phyloP scores from a whole-genome alignment of 1,284 basidiomycete species.

The Tilletia walkeri region DNA sequence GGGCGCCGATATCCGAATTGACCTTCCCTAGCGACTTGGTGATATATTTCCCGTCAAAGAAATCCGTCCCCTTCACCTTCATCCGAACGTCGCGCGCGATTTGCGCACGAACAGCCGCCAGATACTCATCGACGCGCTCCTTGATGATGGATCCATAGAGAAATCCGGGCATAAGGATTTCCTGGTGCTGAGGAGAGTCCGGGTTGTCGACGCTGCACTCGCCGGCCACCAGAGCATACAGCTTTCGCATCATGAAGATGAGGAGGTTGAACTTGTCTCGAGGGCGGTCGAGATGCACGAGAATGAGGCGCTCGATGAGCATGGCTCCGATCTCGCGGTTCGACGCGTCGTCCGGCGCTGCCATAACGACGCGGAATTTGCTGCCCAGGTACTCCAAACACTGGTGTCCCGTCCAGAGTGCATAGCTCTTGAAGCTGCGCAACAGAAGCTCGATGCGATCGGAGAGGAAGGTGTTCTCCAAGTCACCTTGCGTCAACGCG shows the following conservation, averaged over 20 bases:
- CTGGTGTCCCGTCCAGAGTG: conserved; percentile 81
- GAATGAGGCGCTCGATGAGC: conserved; percentile 79
- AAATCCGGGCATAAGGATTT: conserved; percentile 89
- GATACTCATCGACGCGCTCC: conserved; percentile 87
- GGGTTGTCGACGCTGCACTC: conserved; percentile 93
- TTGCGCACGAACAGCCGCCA: conserved; percentile 72
- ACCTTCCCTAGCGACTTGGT: conserved; percentile 72
- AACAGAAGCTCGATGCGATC: conserved; percentile 98
- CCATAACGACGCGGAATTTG: conserved; percentile 91
- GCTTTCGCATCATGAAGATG: conserved; percentile 95
- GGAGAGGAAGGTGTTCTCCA: conserved; percentile 93
- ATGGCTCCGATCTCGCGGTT: conserved; percentile 79
- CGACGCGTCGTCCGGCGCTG: conserved; percentile 88
- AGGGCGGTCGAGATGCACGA: conserved; percentile 86
- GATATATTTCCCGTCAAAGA: conserved; percentile 82
- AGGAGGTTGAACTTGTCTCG: conserved; percentile 95
- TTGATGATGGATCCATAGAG: conserved; percentile 98
- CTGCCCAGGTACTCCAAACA: conserved; percentile 96
- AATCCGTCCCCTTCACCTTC: conserved; percentile 70
- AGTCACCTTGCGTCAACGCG: conserved; percentile 95
- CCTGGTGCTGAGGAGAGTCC: conserved; percentile 97
- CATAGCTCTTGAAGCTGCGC: conserved; percentile 82
- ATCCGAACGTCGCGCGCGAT: conserved; percentile 73
- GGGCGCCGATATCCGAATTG: conserved; percentile 88
- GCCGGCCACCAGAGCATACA: conserved; percentile 87